Evolutionary conservation across 345 rosid species (phyloP), one percentile per base, ranked within the genome.

Genomic region (Raphanus raphanistrum): DNA sequence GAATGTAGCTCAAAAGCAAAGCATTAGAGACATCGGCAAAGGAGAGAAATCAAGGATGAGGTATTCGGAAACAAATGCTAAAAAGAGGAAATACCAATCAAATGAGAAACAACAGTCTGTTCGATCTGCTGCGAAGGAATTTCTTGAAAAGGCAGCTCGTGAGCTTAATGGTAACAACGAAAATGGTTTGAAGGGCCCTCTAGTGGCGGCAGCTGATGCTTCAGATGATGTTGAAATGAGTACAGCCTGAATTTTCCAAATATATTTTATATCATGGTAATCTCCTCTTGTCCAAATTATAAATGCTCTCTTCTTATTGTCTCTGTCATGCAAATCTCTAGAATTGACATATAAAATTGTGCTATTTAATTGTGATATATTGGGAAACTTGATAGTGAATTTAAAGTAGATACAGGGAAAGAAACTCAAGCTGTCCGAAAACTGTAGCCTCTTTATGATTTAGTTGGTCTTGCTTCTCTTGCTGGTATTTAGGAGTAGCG

Each of bases 141-240:
- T 95, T 83, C 97, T 95, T 54, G 92, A 90, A 82, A 92, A 95
- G 74, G 99, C 99, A 58, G 84, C 98, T 15, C 90, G 79, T 63
- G 97, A 95, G 79, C 85, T 95, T 76, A 85, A 88, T 32, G 94
- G 94, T 75, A 73, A 78, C 68, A 79, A 76, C 76, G 73, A 83
- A 77, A 84, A 75, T 80, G 86, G 90, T 76, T 54, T 88, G 65
- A 87, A 92, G 81, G 97, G 93, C 25, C 98, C 99, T 78, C 57
- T 92, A 16, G 68, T 66, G 79, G 68, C 80, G 0, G 85, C 83
- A 16, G 45, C 75, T 57, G 83, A 85, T n/a, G 87, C 84, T 70
- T 79, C 87, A 10, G 90, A 90, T 57, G 86, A 81, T 52, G 58
- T 67, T 61, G 82, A 79, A 12, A 25, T 73, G 32, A 66, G 54